Evolutionary conservation across 2,329 filamentous ascomycete genomes (phyloP), one percentile per base, ranked within the genome.

Genomic region (Talaromyces sp.): DNA sequence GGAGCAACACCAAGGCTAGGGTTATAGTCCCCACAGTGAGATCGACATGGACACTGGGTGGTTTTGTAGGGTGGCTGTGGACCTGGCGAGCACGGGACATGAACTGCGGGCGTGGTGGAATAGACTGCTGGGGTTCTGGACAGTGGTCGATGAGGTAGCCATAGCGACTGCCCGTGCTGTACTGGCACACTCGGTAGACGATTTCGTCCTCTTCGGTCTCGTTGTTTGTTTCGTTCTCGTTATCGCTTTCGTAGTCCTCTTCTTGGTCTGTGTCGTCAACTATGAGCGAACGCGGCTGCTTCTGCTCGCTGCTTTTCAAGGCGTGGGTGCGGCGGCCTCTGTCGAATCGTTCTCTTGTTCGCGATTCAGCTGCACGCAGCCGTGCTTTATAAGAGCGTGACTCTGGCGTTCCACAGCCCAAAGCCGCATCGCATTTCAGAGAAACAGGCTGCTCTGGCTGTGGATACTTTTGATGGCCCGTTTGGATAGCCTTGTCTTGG

Each of bases 131-230:
- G 44, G 27, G 33, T 13, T 56, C 57, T 17, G 53, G 44, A 8
- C 57, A 59, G 47, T 57, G 58, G 27, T 62, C 36, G 47, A 62
- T 27, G 28, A 62, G 61, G 44, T 62, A 55, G 15, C 57, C 58
- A 42, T 60, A 62, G 10, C 57, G 57, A 54, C 55, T 62, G 19
- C 19, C 54, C 4, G 44, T 33, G 28, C 57, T 62, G 47, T 59
- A 32, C 22, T 62, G 57, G n/a, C 61, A 62, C n/a, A 59, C 58
- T n/a, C 57, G 30, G 47, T 60, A 62, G 7, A 62, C 53, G 27
- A 52, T 56, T 47, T 59, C 42, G 60, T 59, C 42, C 36, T 57
- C 39, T 39, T 57, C 57, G 11, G 11, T 11, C 33, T 36, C 33
- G 15, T 36, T 36, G 17, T 60, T 49, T 17, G 28, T 55, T 15